Evolutionary conservation across 2,329 filamentous ascomycete species (phyloP), one percentile per base, ranked within the genome.

Genomic region (Westerdykella sp.): DNA sequence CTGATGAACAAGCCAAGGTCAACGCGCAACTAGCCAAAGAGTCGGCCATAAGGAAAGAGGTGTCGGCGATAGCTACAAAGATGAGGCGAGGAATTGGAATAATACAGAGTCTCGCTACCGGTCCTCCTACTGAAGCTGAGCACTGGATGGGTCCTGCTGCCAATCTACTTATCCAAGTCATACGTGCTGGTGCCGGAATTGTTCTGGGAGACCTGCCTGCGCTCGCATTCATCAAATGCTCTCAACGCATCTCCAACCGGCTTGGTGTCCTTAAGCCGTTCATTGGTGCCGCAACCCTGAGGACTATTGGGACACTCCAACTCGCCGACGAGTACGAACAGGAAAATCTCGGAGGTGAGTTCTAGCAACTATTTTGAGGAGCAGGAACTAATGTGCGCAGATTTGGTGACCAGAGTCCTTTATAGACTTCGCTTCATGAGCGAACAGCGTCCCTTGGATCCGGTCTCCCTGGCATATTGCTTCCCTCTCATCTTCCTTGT

Each of bases 371-470:
- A 2, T 16, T 12, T 18, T 18, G 6, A 22, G 18, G 32, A 5
- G 9, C 13, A 31, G 37, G 18, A 31, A 32, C 55, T 60, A 53
- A 60, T 15, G 38, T 14, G 43, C 34, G 36, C 39, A 73, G 69
- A 74, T 44, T 78, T 97, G 11, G 77, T 95, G 11, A 96, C 91
- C 2, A 80, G 93, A 65, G 81, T 97, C 1, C 73, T 98, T 5
- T 97, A 97, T 66, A 84, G 91, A 38, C 73, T 98, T 41, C 84
- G 90, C 13, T 95, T 95, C 64, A 79, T 90, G 31, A 85, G 87
- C 41, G 93, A 97, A 63, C 91, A 97, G 65, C 81, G 90, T n/a
- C 89, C 91, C 0, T 89, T 98, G 55, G 93, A 98, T 62, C 76
- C 81, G 2, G 84, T 93, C 4, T 91, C 91, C 1, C 73, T 97